Conservation (phyloP, 768 basidiomycete species). For the Xanthoconium purpureum region DNA sequence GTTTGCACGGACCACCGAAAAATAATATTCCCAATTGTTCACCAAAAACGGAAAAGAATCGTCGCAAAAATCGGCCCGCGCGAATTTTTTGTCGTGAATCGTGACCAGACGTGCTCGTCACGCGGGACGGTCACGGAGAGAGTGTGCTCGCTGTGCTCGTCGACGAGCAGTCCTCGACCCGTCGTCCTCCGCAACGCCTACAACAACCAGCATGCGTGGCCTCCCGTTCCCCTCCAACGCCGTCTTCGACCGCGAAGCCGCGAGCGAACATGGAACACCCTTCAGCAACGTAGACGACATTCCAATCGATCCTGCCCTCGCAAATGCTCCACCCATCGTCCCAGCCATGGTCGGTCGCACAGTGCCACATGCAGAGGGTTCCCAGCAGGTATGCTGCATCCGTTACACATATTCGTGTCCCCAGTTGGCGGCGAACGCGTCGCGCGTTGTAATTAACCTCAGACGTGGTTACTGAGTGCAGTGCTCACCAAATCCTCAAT, state of each 20-base stretch:
- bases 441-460: slow-evolving; percentile 55
- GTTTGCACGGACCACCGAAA: slow-evolving; percentile 24
- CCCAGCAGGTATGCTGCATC: slow-evolving; percentile 38
- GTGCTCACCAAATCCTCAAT: slow-evolving; percentile 21
- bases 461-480: slow-evolving; percentile 16
- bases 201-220: slow-evolving; percentile 48
- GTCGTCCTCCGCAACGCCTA: slow-evolving; percentile 12
- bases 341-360: slow-evolving; percentile 42
- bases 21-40: too few relatives aligned
- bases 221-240: slow-evolving; percentile 47
- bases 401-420: slow-evolving; percentile 16
- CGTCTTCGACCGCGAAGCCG: slow-evolving; percentile 50
- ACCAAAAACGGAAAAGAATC: slow-evolving; percentile 10
- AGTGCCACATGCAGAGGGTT: slow-evolving; percentile 11
- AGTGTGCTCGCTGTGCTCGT: slow-evolving; percentile 36
- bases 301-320: slow-evolving; percentile 79
- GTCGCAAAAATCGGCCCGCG: neutral
- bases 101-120: slow-evolving; percentile 30
- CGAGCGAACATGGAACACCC: slow-evolving; percentile 60
- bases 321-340: slow-evolving; percentile 46
- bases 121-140: slow-evolving; percentile 31
- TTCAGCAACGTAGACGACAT: slow-evolving; percentile 60
- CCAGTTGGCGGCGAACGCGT: slow-evolving; percentile 51
- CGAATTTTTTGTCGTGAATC: slow-evolving; percentile 17
- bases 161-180: slow-evolving; percentile 33